phyloP scores from a whole-genome alignment of 495 filamentous ascomycete species.

The Trichoderma reesei region DNA sequence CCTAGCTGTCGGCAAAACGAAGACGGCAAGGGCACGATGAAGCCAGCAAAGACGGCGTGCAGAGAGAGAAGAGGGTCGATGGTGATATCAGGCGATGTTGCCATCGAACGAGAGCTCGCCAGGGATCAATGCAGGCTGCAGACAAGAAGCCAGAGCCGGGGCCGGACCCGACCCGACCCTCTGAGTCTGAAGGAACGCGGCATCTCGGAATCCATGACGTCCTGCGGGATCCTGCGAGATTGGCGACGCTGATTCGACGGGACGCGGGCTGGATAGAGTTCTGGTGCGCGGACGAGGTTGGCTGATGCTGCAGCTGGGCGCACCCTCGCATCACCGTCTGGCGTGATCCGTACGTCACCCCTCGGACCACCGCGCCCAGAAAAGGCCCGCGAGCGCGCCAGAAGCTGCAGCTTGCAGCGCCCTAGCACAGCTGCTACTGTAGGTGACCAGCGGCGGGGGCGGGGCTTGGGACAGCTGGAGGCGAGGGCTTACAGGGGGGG shows the following conservation, averaged over 20 bases:
- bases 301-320: neutral
- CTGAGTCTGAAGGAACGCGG: neutral
- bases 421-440: neutral
- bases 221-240: neutral
- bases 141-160: neutral
- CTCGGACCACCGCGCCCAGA: neutral
- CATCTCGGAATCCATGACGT: neutral
- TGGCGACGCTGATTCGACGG: constrained; percentile 2
- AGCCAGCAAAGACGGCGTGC: too few relatives aligned
- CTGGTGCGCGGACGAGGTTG: neutral
- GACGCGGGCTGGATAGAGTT: neutral
- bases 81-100: neutral
- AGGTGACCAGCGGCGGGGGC: neutral
- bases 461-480: neutral
- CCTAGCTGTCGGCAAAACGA: too few relatives aligned
- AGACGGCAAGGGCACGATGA: too few relatives aligned
- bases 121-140: neutral
- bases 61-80: too few relatives aligned
- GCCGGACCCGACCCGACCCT: neutral
- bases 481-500: neutral
- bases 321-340: neutral
- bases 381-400: too few relatives aligned
- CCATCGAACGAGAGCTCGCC: constrained; percentile 1
- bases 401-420: neutral
- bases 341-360: neutral